Evolutionary conservation across 1,284 basidiomycete genomes (phyloP).

Genomic region (Cryptococcus depauperatus): DNA sequence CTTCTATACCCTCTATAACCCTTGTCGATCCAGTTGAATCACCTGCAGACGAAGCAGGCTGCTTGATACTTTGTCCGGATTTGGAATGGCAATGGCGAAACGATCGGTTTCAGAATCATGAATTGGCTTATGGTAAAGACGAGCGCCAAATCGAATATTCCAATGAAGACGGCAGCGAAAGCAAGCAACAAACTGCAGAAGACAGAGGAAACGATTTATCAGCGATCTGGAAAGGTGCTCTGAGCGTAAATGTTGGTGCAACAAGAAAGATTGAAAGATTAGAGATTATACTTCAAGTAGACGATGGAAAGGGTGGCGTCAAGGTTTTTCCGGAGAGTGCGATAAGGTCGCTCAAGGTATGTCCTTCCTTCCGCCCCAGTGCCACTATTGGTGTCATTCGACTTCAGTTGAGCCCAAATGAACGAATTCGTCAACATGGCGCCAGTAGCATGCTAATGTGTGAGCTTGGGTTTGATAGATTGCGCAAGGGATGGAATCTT

Average conservation of each 20-base stretch:
- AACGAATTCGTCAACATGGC: too few relatives aligned
- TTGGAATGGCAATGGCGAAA: neutral
- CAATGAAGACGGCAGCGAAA: too few relatives aligned
- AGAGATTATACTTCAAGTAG: neutral
- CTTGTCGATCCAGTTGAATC: constrained; percentile 4
- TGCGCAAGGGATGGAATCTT: constrained; percentile 6
- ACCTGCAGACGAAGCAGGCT: neutral
- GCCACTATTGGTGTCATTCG: too few relatives aligned
- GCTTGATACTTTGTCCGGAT: neutral
- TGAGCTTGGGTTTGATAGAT: neutral
- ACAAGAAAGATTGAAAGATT: neutral
- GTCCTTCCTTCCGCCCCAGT: neutral
- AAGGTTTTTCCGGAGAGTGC: constrained; percentile 4
- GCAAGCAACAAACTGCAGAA: too few relatives aligned
- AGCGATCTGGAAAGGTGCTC: neutral
- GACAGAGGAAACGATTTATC: too few relatives aligned
- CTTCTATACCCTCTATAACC: neutral
- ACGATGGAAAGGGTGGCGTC: neutral
- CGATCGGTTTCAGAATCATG: too few relatives aligned
- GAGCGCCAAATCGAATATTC: too few relatives aligned
- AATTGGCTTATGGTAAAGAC: too few relatives aligned
- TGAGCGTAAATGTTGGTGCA: neutral
- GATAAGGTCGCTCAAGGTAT: constrained; percentile 5
- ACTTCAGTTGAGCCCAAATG: too few relatives aligned
- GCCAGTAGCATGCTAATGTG: neutral